These are phyloP conservation scores for Tolypocladium amazonense DNA, from an alignment of 2,329 filamentous ascomycete genomes.

Conservation along the genomic window DNA sequence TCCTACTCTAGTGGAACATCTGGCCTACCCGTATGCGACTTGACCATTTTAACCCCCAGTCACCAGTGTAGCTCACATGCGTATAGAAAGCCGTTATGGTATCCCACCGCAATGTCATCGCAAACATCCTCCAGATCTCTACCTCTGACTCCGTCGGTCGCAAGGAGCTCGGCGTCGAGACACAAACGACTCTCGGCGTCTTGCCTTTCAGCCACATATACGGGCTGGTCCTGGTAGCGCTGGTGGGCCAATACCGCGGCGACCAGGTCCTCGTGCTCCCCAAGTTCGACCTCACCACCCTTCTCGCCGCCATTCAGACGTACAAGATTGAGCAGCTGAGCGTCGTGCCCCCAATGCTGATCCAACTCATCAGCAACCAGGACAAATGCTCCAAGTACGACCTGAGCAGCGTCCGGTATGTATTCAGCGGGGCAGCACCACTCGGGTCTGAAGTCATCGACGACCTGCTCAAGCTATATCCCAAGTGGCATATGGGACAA, in stretches of 20 bases:
- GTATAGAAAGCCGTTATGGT: constrained; percentile 73
- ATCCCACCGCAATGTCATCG: constrained; percentile 67
- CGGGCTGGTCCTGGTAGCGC: constrained; percentile 59
- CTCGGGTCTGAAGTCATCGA: constrained; percentile 58
- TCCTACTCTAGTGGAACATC: constrained; percentile 76
- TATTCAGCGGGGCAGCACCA: constrained; percentile 68
- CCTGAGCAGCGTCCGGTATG: constrained; percentile 49
- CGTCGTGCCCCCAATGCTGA: constrained; percentile 70
- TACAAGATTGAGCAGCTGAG: constrained; percentile 59
- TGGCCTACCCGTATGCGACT: constrained; percentile 52
- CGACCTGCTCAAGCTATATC: constrained; percentile 50
- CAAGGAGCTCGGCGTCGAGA: constrained; percentile 23
- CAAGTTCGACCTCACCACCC: constrained; percentile 63
- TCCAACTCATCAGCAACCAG: constrained; percentile 57
- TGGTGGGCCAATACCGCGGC: constrained; percentile 56
- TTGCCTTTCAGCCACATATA: constrained; percentile 79
- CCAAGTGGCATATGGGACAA: constrained; percentile 56
- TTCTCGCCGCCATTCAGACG: constrained; percentile 52
- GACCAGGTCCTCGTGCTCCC: constrained; percentile 63
- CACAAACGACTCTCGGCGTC: constrained; percentile 50
- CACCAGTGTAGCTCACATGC: background rate
- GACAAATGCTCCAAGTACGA: constrained; percentile 53
- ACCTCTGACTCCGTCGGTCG: constrained; percentile 30
- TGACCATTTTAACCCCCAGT: background rate
- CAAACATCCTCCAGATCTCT: constrained; percentile 57